Conservation (phyloP, 73 alveolate species). For the Diophrys appendiculata region DNA sequence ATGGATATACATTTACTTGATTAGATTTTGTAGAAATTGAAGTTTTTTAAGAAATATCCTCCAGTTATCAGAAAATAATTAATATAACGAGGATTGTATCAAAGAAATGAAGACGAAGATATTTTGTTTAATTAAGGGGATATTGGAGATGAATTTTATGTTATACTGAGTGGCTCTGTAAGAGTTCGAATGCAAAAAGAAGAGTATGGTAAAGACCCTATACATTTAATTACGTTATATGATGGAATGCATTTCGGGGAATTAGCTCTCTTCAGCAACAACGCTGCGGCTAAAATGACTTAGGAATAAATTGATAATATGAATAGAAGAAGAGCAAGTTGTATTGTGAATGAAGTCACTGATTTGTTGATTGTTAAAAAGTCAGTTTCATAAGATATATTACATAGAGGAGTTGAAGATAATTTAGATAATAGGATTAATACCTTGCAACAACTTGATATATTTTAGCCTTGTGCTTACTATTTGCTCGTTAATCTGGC, state of each 20-base stretch:
- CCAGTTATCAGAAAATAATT: constrained; percentile 10
- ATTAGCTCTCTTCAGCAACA: constrained; percentile 27
- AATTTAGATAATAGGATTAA: constrained; percentile 36
- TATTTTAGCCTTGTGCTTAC: constrained; percentile 21
- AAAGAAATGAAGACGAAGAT: constrained; percentile 7
- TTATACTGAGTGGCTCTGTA: constrained; percentile 35
- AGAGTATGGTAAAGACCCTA: constrained; percentile 36
- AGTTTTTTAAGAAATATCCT: constrained; percentile 44
- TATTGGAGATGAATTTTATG: constrained; percentile 37
- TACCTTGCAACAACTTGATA: constrained; percentile 15
- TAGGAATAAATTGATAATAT: constrained; percentile 11
- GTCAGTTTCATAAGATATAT: background rate
- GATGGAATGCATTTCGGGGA: constrained; percentile 58
- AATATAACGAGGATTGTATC: background rate
- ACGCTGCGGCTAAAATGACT: constrained; percentile 5
- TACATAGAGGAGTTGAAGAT: constrained; percentile 8
- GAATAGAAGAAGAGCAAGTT: constrained; percentile 33
- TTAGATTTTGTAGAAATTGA: background rate
- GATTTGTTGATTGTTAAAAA: background rate
- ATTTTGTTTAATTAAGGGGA: constrained; percentile 32
- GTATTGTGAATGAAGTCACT: constrained; percentile 21
- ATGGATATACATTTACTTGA: background rate
- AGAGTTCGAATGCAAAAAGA: constrained; percentile 28
- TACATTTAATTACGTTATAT: constrained; percentile 19
- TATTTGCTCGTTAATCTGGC: constrained; percentile 43